These are phyloP conservation scores for Crassisporium funariophilum DNA, from an alignment of 768 basidiomycete genomes.

Conservation along the genomic window DNA sequence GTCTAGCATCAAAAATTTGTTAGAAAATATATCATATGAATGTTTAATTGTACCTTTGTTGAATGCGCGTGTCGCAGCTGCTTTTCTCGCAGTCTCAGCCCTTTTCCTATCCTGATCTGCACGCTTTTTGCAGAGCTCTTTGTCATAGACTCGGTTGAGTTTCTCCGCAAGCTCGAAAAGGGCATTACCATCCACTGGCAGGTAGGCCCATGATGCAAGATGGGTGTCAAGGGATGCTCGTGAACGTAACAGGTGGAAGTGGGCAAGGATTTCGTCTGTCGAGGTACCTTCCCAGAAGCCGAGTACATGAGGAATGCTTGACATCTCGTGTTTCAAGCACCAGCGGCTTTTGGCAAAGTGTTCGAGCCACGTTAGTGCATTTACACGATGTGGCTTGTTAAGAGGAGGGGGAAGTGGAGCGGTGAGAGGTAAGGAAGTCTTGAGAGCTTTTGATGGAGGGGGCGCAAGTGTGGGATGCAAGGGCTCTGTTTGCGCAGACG, in stretches of 20 bases:
- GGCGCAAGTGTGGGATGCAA: no score
- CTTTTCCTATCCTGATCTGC: neutral
- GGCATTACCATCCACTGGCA: constrained; percentile 1
- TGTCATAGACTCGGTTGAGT: neutral
- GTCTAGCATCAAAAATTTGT: no score
- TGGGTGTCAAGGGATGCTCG: neutral
- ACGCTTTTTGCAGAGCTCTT: neutral
- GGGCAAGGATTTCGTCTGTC: neutral
- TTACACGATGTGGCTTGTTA: neutral
- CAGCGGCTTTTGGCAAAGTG: constrained; percentile 2
- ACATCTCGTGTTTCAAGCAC: neutral
- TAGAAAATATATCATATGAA: no score
- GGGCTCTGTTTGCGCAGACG: no score
- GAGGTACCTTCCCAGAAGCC: constrained; percentile 1
- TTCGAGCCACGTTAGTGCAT: neutral
- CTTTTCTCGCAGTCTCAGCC: no score
- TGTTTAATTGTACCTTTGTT: no score
- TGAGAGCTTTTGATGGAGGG: neutral
- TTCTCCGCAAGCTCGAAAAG: neutral
- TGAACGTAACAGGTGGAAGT: constrained; percentile 2
- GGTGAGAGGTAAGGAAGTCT: neutral
- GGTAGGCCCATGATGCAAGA: neutral
- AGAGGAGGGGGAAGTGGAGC: neutral
- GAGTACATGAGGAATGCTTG: neutral
- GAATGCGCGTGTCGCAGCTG: neutral